phyloP scores from a whole-genome alignment of 805 yeast species.

The Nakazawaea ishiwadae region DNA sequence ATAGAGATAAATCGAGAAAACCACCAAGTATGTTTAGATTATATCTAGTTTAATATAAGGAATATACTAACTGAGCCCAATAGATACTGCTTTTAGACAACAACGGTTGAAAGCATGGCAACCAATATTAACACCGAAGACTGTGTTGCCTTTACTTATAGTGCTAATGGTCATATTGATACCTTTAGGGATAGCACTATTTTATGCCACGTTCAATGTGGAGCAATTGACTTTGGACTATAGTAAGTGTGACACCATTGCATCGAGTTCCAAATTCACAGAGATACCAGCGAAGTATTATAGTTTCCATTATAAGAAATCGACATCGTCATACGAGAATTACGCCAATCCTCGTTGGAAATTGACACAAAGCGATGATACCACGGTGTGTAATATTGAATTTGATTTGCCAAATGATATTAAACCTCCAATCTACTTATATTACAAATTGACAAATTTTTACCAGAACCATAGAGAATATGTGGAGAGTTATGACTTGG shows the following conservation, averaged over 20 bases:
- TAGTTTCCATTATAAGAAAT: conserved; percentile 54
- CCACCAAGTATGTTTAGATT: conserved; percentile 49
- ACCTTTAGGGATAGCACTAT: conserved; percentile 84
- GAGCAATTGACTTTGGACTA: conserved; percentile 75
- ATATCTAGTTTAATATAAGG: conserved; percentile 26
- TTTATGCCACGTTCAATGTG: conserved; percentile 73
- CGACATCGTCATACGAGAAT: conserved; percentile 25
- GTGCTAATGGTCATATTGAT: conserved; percentile 75
- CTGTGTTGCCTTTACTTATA: conserved; percentile 82
- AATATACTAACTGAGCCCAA: conserved; percentile 18
- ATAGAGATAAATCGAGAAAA: conserved; percentile 37
- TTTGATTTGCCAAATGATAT: conserved; percentile 72
- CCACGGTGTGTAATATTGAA: conserved; percentile 54
- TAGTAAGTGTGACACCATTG: conserved; percentile 55
- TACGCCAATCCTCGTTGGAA: conserved; percentile 60
- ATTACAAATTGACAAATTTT: conserved; percentile 85
- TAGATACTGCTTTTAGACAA: conserved; percentile 77
- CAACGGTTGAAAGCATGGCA: conserved; percentile 62
- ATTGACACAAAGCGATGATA: conserved; percentile 27
- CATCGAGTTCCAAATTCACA: conserved; percentile 34
- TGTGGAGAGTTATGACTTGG: conserved; percentile 77
- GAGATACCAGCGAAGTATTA: conserved; percentile 58
- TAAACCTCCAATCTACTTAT: conserved; percentile 66
- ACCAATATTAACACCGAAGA: conserved; percentile 87
- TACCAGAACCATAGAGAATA: conserved; percentile 94